Conservation (phyloP, 148 eudicot genomes). For the Rhododendron ovatum region DNA sequence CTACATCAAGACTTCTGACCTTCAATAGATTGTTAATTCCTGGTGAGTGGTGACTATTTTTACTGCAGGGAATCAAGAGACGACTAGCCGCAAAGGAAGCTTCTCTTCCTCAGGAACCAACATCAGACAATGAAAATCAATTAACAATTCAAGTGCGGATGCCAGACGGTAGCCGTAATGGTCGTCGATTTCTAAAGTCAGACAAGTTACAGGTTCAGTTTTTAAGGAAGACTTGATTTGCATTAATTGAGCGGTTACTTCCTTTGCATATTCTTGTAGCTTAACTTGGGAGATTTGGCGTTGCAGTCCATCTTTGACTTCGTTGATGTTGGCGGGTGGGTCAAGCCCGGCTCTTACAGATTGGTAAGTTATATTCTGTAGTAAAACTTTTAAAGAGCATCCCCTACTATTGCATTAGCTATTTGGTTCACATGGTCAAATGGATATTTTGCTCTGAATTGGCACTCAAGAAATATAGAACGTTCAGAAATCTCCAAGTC, state of each 20-base stretch:
- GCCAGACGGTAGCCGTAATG: conserved; percentile 86
- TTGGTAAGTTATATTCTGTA: conserved; percentile 47
- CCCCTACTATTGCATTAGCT: neutral
- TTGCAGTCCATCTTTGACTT: conserved; percentile 80
- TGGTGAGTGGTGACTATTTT: neutral
- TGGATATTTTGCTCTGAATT: neutral
- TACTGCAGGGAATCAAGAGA: conserved; percentile 69
- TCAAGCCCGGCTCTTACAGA: conserved; percentile 81
- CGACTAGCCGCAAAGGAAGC: conserved; percentile 85
- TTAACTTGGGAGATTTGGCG: conserved; percentile 15
- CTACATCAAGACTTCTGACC: neutral
- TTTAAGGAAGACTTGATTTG: neutral
- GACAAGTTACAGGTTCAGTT: conserved; percentile 74
- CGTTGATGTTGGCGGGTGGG: conserved; percentile 73
- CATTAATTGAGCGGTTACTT: neutral
- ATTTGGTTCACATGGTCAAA: neutral
- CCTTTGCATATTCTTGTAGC: neutral
- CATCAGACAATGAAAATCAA: conserved; percentile 62
- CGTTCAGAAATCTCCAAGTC: neutral
- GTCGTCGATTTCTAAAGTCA: conserved; percentile 65
- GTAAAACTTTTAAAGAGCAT: neutral
- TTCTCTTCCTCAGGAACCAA: conserved; percentile 84
- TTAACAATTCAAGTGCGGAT: conserved; percentile 76
- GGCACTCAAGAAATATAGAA: neutral
- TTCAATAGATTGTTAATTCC: neutral